Evolutionary conservation across 148 eudicot species (phyloP), one percentile per base, ranked within the genome.

Genomic region (Suaeda aralocaspica): DNA sequence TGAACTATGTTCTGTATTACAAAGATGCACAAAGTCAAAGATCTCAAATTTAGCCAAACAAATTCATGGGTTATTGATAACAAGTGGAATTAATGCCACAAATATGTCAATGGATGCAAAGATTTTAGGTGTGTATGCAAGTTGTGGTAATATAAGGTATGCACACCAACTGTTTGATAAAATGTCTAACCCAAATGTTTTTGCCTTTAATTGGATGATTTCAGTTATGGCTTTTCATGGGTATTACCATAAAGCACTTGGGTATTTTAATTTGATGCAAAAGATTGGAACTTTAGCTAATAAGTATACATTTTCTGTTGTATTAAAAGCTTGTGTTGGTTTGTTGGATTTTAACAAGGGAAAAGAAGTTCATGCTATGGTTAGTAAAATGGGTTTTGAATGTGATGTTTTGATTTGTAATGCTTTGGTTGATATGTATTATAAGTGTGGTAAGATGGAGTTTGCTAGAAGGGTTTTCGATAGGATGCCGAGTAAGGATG

Each of bases 131-230:
- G 76, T 77, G 0, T 88, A 86, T 59, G 90, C 88, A 11, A 78
- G 80, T 58, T 81, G 84, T 70, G 87, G 90, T 51, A 76, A 84
- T 78, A 29, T 84, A 29, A 59, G 31, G 33, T 86, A 85, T 72
- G 90, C 89, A 14, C 62, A 69, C 64, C 70, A 70, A 2, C 69
- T 84, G 79, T 89, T 89, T 59, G 69, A 81, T 66, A 36, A 58
- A 71, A 81, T 88, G 68, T 49, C 49, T 9, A 72, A 70, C 60
- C 90, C 87, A 33, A 81, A 83, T 80, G 66, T 79, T 59, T 89
- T 86, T 61, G 94, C 94, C 0, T 74, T 79, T 42, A 89, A 86
- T 81, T 89, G 94, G 94, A 84, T 89, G 90, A 87, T 86, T 72
- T 84, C 78, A 0, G 82, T 82, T 12, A 78, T 76, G 74, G 82